Evolutionary conservation across 2,329 filamentous ascomycete species (phyloP).

Genomic region (Ceratocystis cacaofunesta): DNA sequence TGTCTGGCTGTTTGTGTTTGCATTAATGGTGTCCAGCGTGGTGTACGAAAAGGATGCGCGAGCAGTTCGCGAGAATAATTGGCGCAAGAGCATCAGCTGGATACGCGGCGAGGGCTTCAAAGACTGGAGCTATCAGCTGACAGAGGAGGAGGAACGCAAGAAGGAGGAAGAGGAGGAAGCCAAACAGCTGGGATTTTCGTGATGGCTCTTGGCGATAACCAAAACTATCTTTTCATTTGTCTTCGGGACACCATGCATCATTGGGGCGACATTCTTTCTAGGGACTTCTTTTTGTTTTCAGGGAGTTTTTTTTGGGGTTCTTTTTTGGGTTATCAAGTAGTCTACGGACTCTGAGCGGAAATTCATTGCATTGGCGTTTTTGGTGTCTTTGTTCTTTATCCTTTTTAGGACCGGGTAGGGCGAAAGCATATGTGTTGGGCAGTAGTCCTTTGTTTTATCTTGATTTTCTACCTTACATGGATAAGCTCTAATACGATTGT

Average conservation of each 20-base stretch:
- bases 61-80: conserved; percentile 49
- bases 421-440: background rate
- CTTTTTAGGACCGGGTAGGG: background rate
- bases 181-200: conserved; percentile 17
- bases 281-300: background rate
- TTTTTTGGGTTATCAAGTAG: background rate
- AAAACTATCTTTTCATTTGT: background rate
- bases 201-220: conserved; percentile 9
- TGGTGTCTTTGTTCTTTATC: background rate
- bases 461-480: background rate
- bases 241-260: background rate
- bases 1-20: conserved; percentile 65
- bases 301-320: background rate
- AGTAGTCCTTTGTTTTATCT: background rate
- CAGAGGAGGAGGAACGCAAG: conserved; percentile 30
- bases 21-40: conserved; percentile 61
- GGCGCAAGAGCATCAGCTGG: conserved; percentile 60
- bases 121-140: conserved; percentile 46
- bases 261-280: background rate
- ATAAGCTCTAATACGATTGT: conserved; percentile 1
- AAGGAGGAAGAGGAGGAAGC: conserved; percentile 24
- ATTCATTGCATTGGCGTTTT: background rate
- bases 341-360: background rate
- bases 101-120: conserved; percentile 60
- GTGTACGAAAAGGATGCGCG: conserved; percentile 59